phyloP scores from a whole-genome alignment of 345 rosid species.

The Acer saccharum region DNA sequence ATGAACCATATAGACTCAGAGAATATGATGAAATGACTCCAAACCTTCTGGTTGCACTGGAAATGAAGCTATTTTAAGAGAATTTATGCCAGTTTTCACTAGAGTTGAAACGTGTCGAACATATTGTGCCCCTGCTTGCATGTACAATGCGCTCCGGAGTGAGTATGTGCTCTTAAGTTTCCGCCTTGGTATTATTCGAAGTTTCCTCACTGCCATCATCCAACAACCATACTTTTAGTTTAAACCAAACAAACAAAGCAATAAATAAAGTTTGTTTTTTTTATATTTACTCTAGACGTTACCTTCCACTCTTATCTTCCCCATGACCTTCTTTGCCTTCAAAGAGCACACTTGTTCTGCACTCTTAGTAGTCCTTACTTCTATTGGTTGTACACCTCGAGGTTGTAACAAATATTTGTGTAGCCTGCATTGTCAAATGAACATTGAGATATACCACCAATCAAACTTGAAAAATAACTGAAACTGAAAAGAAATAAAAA shows the following conservation, averaged over 20 bases:
- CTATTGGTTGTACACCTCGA: constrained; percentile 53
- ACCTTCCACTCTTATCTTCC: constrained; percentile 94
- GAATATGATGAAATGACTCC: constrained; percentile 13
- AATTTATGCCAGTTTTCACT: constrained; percentile 77
- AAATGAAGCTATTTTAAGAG: constrained; percentile 70
- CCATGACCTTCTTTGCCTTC: constrained; percentile 63
- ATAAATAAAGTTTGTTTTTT: not conserved
- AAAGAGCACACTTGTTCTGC: constrained; percentile 45
- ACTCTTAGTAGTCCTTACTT: constrained; percentile 42
- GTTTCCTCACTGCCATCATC: constrained; percentile 62
- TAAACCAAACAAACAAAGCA: not conserved
- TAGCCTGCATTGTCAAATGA: constrained; percentile 43
- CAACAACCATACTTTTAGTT: constrained; percentile 18
- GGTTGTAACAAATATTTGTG: constrained; percentile 90
- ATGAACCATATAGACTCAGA: constrained; percentile 1
- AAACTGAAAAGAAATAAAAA: not conserved
- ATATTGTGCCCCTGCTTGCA: constrained; percentile 82
- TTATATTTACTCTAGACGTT: constrained; percentile 11
- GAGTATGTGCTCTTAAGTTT: constrained; percentile 75
- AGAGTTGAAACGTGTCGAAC: constrained; percentile 75
- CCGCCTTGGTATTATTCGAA: constrained; percentile 72
- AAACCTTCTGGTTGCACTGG: constrained; percentile 72
- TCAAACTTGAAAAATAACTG: constrained; percentile 14
- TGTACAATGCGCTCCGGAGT: constrained; percentile 62
- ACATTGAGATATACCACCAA: not conserved